Evolutionary conservation across 2,329 filamentous ascomycete genomes (phyloP).

Genomic region (Talaromyces sp.): DNA sequence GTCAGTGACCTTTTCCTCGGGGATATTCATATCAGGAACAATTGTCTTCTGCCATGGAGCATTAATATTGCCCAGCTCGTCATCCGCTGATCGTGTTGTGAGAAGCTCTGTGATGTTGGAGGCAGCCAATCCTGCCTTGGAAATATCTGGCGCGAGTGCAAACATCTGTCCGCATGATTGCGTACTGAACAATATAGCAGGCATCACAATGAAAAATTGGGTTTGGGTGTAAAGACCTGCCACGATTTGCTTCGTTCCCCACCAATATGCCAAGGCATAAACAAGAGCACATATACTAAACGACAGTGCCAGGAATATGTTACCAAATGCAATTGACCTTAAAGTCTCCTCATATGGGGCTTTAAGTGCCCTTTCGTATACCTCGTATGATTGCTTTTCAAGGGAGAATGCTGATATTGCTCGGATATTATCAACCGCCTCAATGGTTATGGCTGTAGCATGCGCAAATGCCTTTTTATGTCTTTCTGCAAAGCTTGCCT

Average conservation of each 20-base stretch:
- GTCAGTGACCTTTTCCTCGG: conserved; percentile 30
- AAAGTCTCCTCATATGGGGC: conserved; percentile 51
- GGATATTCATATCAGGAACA: conserved; percentile 5
- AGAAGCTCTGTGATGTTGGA: conserved; percentile 55
- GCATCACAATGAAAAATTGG: conserved; percentile 72
- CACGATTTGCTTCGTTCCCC: conserved; percentile 20
- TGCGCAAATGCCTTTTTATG: conserved; percentile 55
- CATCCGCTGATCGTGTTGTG: conserved; percentile 31
- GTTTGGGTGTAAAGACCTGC: conserved; percentile 66
- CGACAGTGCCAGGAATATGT: conserved; percentile 1
- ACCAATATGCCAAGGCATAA: conserved; percentile 3
- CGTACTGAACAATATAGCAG: conserved; percentile 70
- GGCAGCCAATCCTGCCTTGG: conserved; percentile 63
- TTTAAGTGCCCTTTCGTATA: conserved; percentile 48
- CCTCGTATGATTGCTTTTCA: conserved; percentile 51
- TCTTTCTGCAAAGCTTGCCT: conserved; percentile 60
- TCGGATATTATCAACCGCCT: conserved; percentile 56
- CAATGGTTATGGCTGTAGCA: conserved; percentile 54
- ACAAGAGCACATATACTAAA: conserved; percentile 3
- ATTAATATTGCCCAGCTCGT: too few relatives aligned
- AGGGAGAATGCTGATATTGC: conserved; percentile 55
- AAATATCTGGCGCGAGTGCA: conserved; percentile 71
- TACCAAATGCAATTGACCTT: conserved; percentile 14
- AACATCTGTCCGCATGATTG: conserved; percentile 76
- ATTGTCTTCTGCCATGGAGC: too few relatives aligned